Base-by-base conservation (phyloP, 192 early-diverging fungal species). In the Linnemannia zychae region DNA sequence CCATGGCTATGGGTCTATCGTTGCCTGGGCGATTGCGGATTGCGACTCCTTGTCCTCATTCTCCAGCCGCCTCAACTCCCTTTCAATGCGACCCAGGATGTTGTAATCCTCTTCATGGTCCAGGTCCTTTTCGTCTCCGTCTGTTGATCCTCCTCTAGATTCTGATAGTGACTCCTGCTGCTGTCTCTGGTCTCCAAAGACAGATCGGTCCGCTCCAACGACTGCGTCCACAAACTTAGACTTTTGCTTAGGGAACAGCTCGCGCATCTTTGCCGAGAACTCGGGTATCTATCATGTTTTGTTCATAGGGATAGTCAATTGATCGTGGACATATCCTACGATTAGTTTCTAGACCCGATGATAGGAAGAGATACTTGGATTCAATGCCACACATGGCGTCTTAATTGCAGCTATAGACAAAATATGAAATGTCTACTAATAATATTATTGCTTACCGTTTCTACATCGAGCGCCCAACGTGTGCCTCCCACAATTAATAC, bases 191-290 rank as follows among this genome's bases (percentile, higher is more conserved):
- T 50, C 60, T 37, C 83, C 83, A 73, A 85, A 85, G n/a, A 85
- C 74, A 17, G 83, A 79, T 36, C 74, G 83, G 52, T 85, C 83
- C 18, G 77, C 74, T 1, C 71, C 72, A 16, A 79, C 69, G 15
- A 85, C 83, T 9, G 83, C 74, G 33, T 85, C 78, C n/a, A 85
- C 78, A 60, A 85, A 85, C 52, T 85, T 85, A 16, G 77, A 72
- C 77, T 79, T 85, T 76, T 85, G 83, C 28, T 85, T 85, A 20
- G 83, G 83, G 38, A 85, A 85, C 7, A 85, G 31, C 5, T 85
- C 83, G 18, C 83, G 72, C 83, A 85, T 85, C 74, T 85, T 85
- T 75, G 83, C 68, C 22, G 83, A 85, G 74, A 85, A 85, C 40
- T 85, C 83, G 48, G 83, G 83, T 85, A 85, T 85, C 83, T 85